These are phyloP conservation scores for Leccinum boreale DNA, from an alignment of 768 basidiomycete species.

Conservation along the genomic window DNA sequence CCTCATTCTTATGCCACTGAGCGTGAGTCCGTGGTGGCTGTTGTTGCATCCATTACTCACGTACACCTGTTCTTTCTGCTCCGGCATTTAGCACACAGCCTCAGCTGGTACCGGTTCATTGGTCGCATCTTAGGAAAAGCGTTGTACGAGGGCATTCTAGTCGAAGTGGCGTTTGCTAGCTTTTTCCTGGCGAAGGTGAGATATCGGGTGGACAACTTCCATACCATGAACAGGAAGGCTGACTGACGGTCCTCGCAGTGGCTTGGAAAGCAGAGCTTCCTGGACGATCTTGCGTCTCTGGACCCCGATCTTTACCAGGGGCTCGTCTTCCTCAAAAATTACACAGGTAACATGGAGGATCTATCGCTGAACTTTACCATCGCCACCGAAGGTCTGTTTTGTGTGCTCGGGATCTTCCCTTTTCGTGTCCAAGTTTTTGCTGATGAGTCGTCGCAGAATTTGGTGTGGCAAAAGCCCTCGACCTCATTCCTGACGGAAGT, in stretches of 20 bases:
- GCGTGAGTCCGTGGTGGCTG: slow-evolving; percentile 41
- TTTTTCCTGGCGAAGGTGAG: slow-evolving; percentile 89
- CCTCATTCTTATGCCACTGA: slow-evolving; percentile 91
- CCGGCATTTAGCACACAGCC: slow-evolving; percentile 58
- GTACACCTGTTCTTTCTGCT: not conserved
- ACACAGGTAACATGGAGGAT: slow-evolving; percentile 81
- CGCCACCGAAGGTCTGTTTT: slow-evolving; percentile 68
- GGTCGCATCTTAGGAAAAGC: slow-evolving; percentile 95
- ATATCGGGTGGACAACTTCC: not conserved
- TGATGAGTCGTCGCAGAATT: slow-evolving; percentile 53
- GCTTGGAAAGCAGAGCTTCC: slow-evolving; percentile 87
- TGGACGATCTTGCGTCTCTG: slow-evolving; percentile 89
- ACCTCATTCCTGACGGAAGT: slow-evolving; percentile 79
- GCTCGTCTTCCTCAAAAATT: slow-evolving; percentile 90
- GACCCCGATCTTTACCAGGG: slow-evolving; percentile 93
- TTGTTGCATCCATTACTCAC: not conserved
- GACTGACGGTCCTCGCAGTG: slow-evolving; percentile 49
- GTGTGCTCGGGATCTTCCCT: not conserved
- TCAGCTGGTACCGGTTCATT: slow-evolving; percentile 92
- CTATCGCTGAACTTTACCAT: slow-evolving; percentile 88
- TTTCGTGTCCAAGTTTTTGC: not conserved
- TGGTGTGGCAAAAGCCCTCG: slow-evolving; percentile 68
- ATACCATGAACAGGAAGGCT: not conserved
- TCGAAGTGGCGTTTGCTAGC: slow-evolving; percentile 91
- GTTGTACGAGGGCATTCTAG: slow-evolving; percentile 91